A percentile compares a stretch with the other conserved stretches of the same genome.
Conservation (phyloP, 768 basidiomycete species). For the Xanthoconium purpureum region DNA sequence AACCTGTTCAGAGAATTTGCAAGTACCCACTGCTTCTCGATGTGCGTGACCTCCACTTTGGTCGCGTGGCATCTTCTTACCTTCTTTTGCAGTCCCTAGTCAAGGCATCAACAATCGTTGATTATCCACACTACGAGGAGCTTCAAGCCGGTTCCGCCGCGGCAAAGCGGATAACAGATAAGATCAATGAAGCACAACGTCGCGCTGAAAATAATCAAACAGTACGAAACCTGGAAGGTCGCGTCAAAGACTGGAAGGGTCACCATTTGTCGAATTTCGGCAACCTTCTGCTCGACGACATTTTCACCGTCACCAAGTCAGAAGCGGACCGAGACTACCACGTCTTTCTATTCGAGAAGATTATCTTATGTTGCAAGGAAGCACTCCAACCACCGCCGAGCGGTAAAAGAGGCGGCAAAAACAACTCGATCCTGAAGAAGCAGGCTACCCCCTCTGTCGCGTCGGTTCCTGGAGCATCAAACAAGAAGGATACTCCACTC, state of each 20-base stretch:
- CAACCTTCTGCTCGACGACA: slow-evolving; percentile 88
- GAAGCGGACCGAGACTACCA: slow-evolving; percentile 97
- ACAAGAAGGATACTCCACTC: slow-evolving; percentile 74
- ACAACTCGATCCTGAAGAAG: slow-evolving; percentile 87
- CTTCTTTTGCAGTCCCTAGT: slow-evolving; percentile 55
- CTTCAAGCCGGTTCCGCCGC: slow-evolving; percentile 80
- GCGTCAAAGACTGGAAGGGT: slow-evolving; percentile 99
- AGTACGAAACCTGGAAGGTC: slow-evolving; percentile 76
- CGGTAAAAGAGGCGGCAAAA: slow-evolving; percentile 74
- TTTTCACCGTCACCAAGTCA: slow-evolving; percentile 93
- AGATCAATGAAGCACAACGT: slow-evolving; percentile 93
- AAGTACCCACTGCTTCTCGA: slow-evolving; percentile 96
- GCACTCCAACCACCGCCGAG: slow-evolving; percentile 55
- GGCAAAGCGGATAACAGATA: slow-evolving; percentile 89
- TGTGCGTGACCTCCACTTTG: slow-evolving; percentile 44
- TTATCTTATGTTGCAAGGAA: slow-evolving; percentile 98
- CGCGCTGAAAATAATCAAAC: slow-evolving; percentile 89
- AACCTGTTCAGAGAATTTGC: slow-evolving; percentile 97
- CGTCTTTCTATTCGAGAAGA: slow-evolving; percentile 98
- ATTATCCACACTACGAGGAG: slow-evolving; percentile 74
- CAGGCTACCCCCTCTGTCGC: slow-evolving; percentile 49
- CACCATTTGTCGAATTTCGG: slow-evolving; percentile 95
- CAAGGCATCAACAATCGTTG: slow-evolving; percentile 60
- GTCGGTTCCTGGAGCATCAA: slow-evolving; percentile 50
- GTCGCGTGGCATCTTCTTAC: slow-evolving; percentile 10